phyloP scores from a whole-genome alignment of 176 grass and related monocot genomes.

The Lolium multiflorum region DNA sequence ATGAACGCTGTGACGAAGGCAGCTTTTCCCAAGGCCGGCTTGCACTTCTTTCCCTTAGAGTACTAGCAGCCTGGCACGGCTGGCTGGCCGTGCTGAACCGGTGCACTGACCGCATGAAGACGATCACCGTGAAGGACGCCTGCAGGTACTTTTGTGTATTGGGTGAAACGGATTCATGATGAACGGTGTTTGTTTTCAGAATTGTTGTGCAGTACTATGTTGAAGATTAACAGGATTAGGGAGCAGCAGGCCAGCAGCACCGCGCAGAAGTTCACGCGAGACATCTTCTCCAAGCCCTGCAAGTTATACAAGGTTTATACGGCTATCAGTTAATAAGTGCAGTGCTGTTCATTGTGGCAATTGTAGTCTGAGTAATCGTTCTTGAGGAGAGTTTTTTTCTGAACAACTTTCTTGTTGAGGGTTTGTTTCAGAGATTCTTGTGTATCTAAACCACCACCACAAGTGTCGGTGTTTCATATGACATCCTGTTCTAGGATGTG shows the following conservation, averaged over 20 bases:
- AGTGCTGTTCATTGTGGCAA: too few species aligned
- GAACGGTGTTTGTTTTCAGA: too few species aligned
- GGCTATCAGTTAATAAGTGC: not conserved
- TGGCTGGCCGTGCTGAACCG: not conserved
- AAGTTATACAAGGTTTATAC: constrained; percentile 54
- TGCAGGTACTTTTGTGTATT: too few species aligned
- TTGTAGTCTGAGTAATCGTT: too few species aligned
- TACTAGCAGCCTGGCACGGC: not conserved
- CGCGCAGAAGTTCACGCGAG: constrained; percentile 81
- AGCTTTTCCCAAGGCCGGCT: not conserved
- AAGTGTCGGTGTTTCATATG: not conserved
- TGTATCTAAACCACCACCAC: too few species aligned
- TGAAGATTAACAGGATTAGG: constrained; percentile 72
- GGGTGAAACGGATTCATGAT: too few species aligned
- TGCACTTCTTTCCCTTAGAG: not conserved
- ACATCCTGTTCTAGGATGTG: not conserved
- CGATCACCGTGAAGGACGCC: constrained; percentile 38
- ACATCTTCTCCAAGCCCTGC: constrained; percentile 63
- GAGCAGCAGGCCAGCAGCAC: constrained; percentile 62
- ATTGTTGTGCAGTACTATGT: not conserved
- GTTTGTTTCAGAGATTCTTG: too few species aligned
- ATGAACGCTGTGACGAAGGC: not conserved
- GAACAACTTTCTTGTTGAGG: too few species aligned
- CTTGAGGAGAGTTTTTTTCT: too few species aligned
- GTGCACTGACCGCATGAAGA: not conserved